These are phyloP conservation scores for Geotrichum histeridarum DNA, from an alignment of 1,139 yeast genomes.

Conservation along the genomic window DNA sequence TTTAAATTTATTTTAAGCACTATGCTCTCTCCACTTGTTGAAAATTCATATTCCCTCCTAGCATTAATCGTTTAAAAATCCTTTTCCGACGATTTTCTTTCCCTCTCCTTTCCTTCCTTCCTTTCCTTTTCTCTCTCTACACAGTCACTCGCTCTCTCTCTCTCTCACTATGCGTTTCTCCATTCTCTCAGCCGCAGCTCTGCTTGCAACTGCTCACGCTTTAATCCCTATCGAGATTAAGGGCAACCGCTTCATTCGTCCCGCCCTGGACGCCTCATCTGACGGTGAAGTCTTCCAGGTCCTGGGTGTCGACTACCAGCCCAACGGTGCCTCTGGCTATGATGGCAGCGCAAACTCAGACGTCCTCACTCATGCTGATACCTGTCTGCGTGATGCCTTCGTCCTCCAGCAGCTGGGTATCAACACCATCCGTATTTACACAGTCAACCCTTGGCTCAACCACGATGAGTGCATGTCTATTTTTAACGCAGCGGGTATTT, in stretches of 20 bases:
- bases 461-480: conserved; percentile 91
- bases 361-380: conserved; percentile 65
- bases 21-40: no score
- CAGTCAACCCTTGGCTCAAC: conserved; percentile 73
- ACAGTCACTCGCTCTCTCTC: not conserved
- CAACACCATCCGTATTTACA: conserved; percentile 82
- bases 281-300: conserved; percentile 50
- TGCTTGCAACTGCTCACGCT: conserved; percentile 29
- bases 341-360: conserved; percentile 47
- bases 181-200: conserved; percentile 12
- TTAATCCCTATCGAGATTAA: conserved; percentile 45
- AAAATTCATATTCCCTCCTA: no score
- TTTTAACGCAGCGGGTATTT: conserved; percentile 87
- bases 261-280: conserved; percentile 38
- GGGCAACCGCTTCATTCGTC: conserved; percentile 47
- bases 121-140: not conserved
- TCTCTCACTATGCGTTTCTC: conserved; percentile 5
- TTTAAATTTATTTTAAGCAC: no score
- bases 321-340: conserved; percentile 65
- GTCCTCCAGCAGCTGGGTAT: conserved; percentile 71
- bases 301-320: conserved; percentile 65
- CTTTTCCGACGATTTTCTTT: no score
- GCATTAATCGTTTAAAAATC: no score
- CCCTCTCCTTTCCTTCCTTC: not conserved
- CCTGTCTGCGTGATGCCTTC: conserved; percentile 76